phyloP scores from a whole-genome alignment of 192 early-diverging fungal genomes.

The Coemansia guatemalensis region DNA sequence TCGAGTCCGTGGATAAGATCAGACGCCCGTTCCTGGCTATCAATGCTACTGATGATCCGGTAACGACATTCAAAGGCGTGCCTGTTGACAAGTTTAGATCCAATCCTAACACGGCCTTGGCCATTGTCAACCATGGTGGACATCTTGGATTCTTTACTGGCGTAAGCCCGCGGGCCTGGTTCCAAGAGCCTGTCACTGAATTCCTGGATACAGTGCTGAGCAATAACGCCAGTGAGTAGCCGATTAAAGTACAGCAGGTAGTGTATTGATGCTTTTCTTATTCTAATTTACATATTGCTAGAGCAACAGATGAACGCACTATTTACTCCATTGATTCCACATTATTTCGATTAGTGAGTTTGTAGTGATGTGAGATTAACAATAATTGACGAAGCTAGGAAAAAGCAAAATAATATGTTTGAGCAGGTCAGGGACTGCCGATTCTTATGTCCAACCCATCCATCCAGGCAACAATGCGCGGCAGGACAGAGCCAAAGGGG shows the following conservation, averaged over 20 bases:
- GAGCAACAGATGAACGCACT: not conserved
- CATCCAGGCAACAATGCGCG: constrained; percentile 44
- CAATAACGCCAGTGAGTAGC: not conserved
- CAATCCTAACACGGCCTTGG: constrained; percentile 80
- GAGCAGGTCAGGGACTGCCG: not conserved
- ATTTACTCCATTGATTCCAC: not conserved
- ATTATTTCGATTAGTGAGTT: no score
- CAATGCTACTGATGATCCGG: constrained; percentile 85
- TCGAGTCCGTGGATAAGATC: constrained; percentile 58
- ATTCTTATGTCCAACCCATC: constrained; percentile 45
- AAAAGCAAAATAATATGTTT: not conserved
- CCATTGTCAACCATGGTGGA: constrained; percentile 75
- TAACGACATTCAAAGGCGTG: constrained; percentile 63
- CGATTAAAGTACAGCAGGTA: no score
- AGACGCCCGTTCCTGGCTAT: constrained; percentile 75
- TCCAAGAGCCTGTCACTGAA: constrained; percentile 60
- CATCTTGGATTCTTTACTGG: constrained; percentile 80
- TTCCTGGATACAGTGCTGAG: constrained; percentile 40
- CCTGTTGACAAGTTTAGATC: constrained; percentile 69
- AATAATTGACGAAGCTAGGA: constrained; percentile 2
- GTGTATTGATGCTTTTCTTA: not conserved
- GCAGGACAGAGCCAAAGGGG: constrained; percentile 22
- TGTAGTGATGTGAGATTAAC: no score
- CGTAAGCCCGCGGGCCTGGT: constrained; percentile 54
- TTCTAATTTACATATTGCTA: not conserved